Percentiles rank a stretch among this genome's conserved stretches.
phyloP scores from a whole-genome alignment of 2,329 filamentous ascomycete species.

The Fusarium nodosum region DNA sequence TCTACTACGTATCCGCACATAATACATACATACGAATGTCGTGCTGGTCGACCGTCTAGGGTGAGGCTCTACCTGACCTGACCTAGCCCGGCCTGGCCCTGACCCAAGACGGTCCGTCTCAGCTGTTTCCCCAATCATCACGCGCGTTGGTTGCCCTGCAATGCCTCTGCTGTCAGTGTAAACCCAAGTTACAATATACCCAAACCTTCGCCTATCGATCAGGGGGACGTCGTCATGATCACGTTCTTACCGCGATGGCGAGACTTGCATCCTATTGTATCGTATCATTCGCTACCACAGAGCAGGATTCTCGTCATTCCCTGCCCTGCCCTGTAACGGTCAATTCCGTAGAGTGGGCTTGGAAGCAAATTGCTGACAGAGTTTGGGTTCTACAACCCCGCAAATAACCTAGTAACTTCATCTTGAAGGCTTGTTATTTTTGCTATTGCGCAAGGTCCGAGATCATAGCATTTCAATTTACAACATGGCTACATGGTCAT shows the following conservation, averaged over 20 bases:
- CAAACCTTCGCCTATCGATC: constrained; percentile 23
- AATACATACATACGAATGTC: constrained; percentile 29
- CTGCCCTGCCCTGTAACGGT: constrained; percentile 22
- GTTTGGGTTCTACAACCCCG: constrained; percentile 35
- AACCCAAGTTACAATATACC: neutral
- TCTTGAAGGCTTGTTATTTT: constrained; percentile 16
- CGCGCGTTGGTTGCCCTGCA: constrained; percentile 15
- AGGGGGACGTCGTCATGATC: constrained; percentile 33
- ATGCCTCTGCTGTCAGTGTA: constrained; percentile 1
- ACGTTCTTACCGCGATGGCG: constrained; percentile 18
- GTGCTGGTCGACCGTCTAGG: constrained; percentile 21
- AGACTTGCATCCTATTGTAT: constrained; percentile 7
- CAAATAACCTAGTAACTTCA: constrained; percentile 39
- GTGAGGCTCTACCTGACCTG: constrained; percentile 23
- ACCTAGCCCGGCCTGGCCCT: neutral
- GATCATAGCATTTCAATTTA: constrained; percentile 25
- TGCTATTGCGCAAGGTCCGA: constrained; percentile 16
- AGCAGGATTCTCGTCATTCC: constrained; percentile 15
- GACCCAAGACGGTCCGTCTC: constrained; percentile 25
- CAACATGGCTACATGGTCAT: constrained; percentile 27
- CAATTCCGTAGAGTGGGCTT: constrained; percentile 30
- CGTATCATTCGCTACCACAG: constrained; percentile 35
- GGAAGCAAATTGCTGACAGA: constrained; percentile 35
- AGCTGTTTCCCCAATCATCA: constrained; percentile 20
- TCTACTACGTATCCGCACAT: neutral